These are phyloP conservation scores for Gastrodia elata DNA, from an alignment of 106 monocot species.

Conservation along the genomic window DNA sequence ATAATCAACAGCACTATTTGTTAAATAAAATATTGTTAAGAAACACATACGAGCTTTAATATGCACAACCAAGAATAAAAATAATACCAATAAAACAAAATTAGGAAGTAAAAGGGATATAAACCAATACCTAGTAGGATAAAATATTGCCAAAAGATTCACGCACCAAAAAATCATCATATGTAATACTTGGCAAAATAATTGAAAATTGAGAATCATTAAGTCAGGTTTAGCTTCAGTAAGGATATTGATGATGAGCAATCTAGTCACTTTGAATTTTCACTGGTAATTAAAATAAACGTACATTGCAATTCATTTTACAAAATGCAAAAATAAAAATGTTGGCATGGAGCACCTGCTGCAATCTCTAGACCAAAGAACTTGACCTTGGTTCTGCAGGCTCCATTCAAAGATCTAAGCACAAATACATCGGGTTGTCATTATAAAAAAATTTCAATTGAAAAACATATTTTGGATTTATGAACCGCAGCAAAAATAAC, in stretches of 20 bases:
- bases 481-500: neutral
- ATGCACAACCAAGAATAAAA: too few species aligned
- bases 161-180: neutral
- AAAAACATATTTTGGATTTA: neutral
- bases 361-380: constrained; percentile 97
- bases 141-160: neutral
- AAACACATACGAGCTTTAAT: too few species aligned
- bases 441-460: neutral
- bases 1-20: too few species aligned
- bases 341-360: constrained; percentile 45
- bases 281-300: neutral
- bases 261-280: neutral
- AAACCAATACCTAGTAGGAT: neutral
- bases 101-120: neutral
- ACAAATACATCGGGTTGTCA: neutral
- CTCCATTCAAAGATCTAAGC: constrained; percentile 91
- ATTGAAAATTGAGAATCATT: neutral
- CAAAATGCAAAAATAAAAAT: neutral
- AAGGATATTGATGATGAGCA: neutral
- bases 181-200: neutral
- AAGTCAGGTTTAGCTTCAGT: neutral
- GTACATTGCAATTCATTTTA: neutral
- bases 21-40: too few species aligned
- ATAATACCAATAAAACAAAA: neutral
- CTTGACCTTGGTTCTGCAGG: constrained; percentile 92